phyloP scores from a whole-genome alignment of 1,284 basidiomycete species.

The Cutaneotrichosporon sp. region DNA sequence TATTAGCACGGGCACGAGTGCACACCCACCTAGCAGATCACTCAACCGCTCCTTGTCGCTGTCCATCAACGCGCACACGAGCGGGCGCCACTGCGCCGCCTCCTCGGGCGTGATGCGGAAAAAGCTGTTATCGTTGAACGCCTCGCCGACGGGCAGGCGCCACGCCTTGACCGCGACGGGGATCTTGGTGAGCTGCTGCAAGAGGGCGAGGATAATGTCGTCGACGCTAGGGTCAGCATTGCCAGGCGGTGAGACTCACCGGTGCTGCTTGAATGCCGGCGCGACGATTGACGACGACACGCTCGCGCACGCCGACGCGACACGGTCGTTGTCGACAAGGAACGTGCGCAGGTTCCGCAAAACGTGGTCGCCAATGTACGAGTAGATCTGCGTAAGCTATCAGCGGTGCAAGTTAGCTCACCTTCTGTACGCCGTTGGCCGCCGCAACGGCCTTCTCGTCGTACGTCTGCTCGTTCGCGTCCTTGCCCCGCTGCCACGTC shows the following conservation, averaged over 20 bases:
- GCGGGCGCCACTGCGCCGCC: constrained; percentile 64
- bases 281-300: constrained; percentile 80
- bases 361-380: constrained; percentile 64
- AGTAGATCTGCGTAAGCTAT: constrained; percentile 54
- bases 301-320: constrained; percentile 69
- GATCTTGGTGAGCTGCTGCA: constrained; percentile 72
- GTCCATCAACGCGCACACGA: constrained; percentile 75
- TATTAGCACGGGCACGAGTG: background rate
- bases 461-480: background rate
- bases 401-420: background rate
- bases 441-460: background rate
- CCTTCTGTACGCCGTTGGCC: background rate
- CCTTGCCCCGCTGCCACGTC: constrained; percentile 19
- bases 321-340: constrained; percentile 77
- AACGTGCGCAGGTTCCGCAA: constrained; percentile 75
- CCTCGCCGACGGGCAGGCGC: constrained; percentile 72
- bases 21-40: constrained; percentile 67
- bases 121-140: constrained; percentile 77
- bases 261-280: constrained; percentile 58
- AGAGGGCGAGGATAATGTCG: constrained; percentile 54
- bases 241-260: no score
- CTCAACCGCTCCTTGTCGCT: constrained; percentile 79
- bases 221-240: no score
- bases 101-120: constrained; percentile 60
- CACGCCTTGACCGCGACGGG: constrained; percentile 77